phyloP scores from a whole-genome alignment of 2,329 filamentous ascomycete species.

The Daldinia sp. region DNA sequence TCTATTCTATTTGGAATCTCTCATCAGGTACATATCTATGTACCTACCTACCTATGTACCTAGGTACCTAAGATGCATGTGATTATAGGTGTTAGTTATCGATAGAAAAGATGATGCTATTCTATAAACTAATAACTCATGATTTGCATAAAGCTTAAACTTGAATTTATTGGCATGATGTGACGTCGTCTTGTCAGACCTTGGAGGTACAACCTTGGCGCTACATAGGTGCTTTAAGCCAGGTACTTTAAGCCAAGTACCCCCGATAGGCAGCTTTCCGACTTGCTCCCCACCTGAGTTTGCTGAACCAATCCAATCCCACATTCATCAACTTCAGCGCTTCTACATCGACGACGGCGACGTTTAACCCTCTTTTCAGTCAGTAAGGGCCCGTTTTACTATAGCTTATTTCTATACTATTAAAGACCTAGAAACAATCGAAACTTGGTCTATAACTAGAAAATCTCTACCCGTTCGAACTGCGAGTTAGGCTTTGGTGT shows the following conservation, averaged over 20 bases:
- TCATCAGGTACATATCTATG: no score
- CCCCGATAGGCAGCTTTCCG: conserved; percentile 16
- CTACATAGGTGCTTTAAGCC: no score
- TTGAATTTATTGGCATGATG: conserved; percentile 23
- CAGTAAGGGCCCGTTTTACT: conserved; percentile 1
- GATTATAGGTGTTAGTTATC: no score
- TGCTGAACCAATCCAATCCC: conserved; percentile 9
- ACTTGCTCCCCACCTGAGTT: conserved; percentile 14
- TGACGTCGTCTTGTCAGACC: conserved; percentile 25
- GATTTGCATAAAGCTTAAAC: conserved; percentile 13
- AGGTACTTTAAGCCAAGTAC: conserved; percentile 4
- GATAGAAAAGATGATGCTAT: neutral
- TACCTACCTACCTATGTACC: no score
- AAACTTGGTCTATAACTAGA: neutral
- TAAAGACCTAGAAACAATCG: neutral
- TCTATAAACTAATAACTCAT: conserved; percentile 1
- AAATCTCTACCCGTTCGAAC: conserved; percentile 1
- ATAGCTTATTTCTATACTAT: neutral
- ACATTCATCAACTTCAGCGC: conserved; percentile 19
- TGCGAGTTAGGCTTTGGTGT: conserved; percentile 11
- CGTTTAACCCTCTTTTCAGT: neutral
- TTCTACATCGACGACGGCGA: conserved; percentile 2
- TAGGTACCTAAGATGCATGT: no score
- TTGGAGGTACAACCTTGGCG: neutral
- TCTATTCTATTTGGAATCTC: no score